Evolutionary conservation across 257 asterid species (phyloP), one percentile per base, ranked within the genome.

Genomic region (Solanum paucissectum): DNA sequence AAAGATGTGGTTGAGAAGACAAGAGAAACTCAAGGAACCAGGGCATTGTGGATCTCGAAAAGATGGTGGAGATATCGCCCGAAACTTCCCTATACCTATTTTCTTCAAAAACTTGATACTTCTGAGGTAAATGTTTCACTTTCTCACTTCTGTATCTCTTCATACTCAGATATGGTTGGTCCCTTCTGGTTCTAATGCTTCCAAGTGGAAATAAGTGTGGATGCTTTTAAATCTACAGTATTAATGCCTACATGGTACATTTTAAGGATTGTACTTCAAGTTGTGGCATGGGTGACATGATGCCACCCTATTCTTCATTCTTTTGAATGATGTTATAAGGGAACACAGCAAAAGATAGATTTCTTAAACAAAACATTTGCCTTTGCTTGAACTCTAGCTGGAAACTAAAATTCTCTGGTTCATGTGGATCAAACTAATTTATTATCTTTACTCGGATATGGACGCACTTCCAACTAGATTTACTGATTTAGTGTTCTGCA

Each of bases 31-130:
- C 92, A 88, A 58, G 98, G 99, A 91, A 93, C 95, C 73, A 92
- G 98, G 88, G 99, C 98, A 23, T 79, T 95, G 87, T 97, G 99
- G 99, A 95, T 95, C 89, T 92, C 99, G 86, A 97, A 97, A 90
- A 93, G 99, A 93, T 97, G 99, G 99, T 97, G 99, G 99, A 97
- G 96, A 84, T 97, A 97, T 93, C 98, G 99, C 55, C 99, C 99
- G 46, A 97, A 96, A 89, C 98, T 97, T 91, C 99, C 99, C 44
- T 97, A 97, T 89, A 96, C 94, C 40, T 97, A 97, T 91, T 97
- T 97, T 91, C 95, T 95, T 89, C 98, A 97, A 89, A 97, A 97
- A 90, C 98, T 97, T 88, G 98, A 97, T 93, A 91, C 96, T 60
- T 95, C 98, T 49, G 99, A 97, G 99, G 99, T 97, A 90, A 90